Base-by-base conservation (phyloP, 2,329 filamentous ascomycete species). In the Verticillium zaregamsianum region DNA sequence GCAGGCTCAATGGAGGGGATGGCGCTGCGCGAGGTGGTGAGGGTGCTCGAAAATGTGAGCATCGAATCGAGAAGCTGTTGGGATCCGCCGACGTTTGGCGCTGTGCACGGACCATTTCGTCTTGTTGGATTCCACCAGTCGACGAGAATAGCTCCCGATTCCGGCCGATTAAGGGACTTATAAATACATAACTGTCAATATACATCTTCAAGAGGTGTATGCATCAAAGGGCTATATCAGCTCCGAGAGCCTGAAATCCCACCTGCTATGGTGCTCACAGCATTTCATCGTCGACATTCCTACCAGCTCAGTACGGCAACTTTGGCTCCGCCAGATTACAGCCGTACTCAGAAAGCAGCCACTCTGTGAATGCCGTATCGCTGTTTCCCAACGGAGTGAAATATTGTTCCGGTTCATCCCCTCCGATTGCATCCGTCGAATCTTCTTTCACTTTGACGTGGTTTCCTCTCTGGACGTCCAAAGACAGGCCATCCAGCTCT, bases 31-130 rank as follows among this genome's bases (percentile, higher is more conserved):
- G 33, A 35, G 33, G 33, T 60, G 63, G 55, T 61, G 64, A 66
- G 61, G 63, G 45, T 60, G 59, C 60, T 65, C 61, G 62, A 67
- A 57, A 57, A 57, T 57, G 55, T 57, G 55, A 57, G 31, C 55
- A 57, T 31, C 25, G 64, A 68, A 67, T 65, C 61, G 63, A 66
- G 66, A 68, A 69, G 70, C 67, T 72, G 72, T 75, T 74, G 73
- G 72, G 70, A 66, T 70, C 62, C 64, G 68, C 70, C 70, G 68
- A 68, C 66, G 65, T 55, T 66, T 64, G 67, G 66, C 66, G 68
- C 70, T 58, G 67, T 61, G 68, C 66, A 71, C 67, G 67, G 67
- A 62, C 64, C 45, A 52, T 52, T 4, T 52, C 3, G 11, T 25
- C 45, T 52, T 52, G 45, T 52, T 52, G 45, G 45, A 52, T 52